These are phyloP conservation scores for Volutella citrinella DNA, from an alignment of 2,329 filamentous ascomycete genomes.

Conservation along the genomic window DNA sequence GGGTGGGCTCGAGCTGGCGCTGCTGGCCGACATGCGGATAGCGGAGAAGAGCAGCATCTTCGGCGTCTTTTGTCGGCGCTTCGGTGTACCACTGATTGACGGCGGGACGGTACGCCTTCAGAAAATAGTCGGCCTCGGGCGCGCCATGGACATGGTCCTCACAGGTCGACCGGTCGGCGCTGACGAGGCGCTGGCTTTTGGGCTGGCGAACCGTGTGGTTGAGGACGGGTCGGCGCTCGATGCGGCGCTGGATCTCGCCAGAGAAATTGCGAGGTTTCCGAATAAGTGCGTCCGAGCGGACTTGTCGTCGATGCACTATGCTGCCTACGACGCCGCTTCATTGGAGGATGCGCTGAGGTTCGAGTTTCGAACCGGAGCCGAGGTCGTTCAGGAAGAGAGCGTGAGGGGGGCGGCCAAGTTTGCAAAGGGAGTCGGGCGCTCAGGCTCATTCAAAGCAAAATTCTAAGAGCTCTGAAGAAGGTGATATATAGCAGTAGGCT, in stretches of 20 bases:
- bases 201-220: conserved; percentile 51
- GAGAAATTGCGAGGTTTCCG: conserved; percentile 46
- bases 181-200: conserved; percentile 48
- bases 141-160: conserved; percentile 55
- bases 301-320: conserved; percentile 46
- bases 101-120: conserved; percentile 51
- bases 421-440: no score
- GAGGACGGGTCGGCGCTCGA: conserved; percentile 46
- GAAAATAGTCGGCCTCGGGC: conserved; percentile 47
- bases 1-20: conserved; percentile 49
- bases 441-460: no score
- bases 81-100: conserved; percentile 30
- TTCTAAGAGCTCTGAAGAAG: no score
- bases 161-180: conserved; percentile 49
- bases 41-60: conserved; percentile 52
- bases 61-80: conserved; percentile 54
- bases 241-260: conserved; percentile 46
- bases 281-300: conserved; percentile 51
- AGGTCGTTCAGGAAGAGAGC: conserved; percentile 42
- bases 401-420: conserved; percentile 21
- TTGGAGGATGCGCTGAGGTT: conserved; percentile 48
- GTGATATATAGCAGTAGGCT: no score
- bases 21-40: conserved; percentile 52
- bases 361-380: conserved; percentile 44
- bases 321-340: conserved; percentile 43